Base-by-base conservation (phyloP, 164 flowering plant species). In the Sedum album region DNA sequence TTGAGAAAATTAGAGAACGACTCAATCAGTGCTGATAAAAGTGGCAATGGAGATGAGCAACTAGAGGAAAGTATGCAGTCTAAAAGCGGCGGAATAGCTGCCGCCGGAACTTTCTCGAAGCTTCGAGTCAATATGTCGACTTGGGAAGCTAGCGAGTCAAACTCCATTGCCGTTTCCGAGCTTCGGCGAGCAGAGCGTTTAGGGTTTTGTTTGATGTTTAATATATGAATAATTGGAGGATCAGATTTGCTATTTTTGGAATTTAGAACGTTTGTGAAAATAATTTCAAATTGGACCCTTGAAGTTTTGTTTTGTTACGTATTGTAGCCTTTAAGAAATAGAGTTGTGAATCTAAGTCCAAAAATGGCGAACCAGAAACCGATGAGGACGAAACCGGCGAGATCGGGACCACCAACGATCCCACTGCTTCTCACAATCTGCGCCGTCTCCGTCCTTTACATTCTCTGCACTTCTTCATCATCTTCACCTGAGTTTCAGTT, bases 21-120 rank as follows among this genome's bases (percentile, higher is more conserved):
- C 23, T 83, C 78, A 39, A 89, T 83, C 60, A 93, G 91, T 1
- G 81, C 73, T 55, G 62, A 68, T 74, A 88, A 86, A 51, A 93
- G 85, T 1, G 78, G 48, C 11, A 85, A 74, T 1, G 91, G 81
- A 75, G 90, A 78, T 28, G 78, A 60, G 28, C 70, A 73, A 15
- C 93, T 80, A 4, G 89, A 84, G 66, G 82, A 69, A 67, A 91
- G 64, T 48, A 91, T 68, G 75, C 96, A 93, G 71, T 93, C 97
- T 39, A 93, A 39, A 73, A 91, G 72, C 44, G 83, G 76, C 31
- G 97, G 89, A 63, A 93, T 70, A 2, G 96, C 93, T 4, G 79
- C 69, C 60, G 85, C 73, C 25, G 93, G 91, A 38, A 91, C 86
- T 57, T 67, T 60, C 48, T 76, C 65, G 74, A 93, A 82, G 75